Conservation (phyloP, 169 alveolate species). For the Plasmodium coatneyi region DNA sequence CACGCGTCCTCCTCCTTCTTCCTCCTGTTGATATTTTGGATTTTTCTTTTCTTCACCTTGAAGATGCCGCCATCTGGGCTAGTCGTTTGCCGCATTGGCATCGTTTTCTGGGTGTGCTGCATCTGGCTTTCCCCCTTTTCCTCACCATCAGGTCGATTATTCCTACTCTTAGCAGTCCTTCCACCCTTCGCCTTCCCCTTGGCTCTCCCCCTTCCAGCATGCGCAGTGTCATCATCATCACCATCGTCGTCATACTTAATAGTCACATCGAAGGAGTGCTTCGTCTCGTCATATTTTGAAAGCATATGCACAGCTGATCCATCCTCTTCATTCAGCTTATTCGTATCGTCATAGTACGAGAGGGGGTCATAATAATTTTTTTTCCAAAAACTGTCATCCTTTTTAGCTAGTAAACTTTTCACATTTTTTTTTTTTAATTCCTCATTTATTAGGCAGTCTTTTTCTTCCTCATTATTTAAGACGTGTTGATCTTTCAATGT, state of each 20-base stretch:
- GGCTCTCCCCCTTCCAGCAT: not conserved
- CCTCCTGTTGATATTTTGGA: conserved; percentile 47
- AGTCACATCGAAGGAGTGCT: conserved; percentile 21
- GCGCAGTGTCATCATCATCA: not conserved
- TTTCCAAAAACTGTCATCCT: conserved; percentile 55
- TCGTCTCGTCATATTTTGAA: conserved; percentile 48
- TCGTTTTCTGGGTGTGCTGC: not conserved
- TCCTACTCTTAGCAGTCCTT: not conserved
- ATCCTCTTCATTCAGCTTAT: conserved; percentile 14
- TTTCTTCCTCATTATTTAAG: conserved; percentile 30
- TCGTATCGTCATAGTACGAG: conserved; percentile 42
- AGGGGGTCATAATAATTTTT: conserved; percentile 60
- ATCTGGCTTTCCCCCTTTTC: not conserved
- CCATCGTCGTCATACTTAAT: conserved; percentile 21
- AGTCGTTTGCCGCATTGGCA: not conserved
- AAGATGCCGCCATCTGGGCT: not conserved
- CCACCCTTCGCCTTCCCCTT: not conserved
- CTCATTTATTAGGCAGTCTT: conserved; percentile 60
- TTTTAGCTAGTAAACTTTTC: conserved; percentile 25
- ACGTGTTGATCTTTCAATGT: conserved; percentile 42
- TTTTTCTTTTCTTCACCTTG: conserved; percentile 51
- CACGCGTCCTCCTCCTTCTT: conserved; percentile 59
- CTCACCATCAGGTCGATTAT: not conserved
- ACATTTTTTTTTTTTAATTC: conserved; percentile 49
- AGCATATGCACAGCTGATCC: conserved; percentile 25